phyloP scores from a whole-genome alignment of 169 alveolate genomes.

The Plasmodium inui region DNA sequence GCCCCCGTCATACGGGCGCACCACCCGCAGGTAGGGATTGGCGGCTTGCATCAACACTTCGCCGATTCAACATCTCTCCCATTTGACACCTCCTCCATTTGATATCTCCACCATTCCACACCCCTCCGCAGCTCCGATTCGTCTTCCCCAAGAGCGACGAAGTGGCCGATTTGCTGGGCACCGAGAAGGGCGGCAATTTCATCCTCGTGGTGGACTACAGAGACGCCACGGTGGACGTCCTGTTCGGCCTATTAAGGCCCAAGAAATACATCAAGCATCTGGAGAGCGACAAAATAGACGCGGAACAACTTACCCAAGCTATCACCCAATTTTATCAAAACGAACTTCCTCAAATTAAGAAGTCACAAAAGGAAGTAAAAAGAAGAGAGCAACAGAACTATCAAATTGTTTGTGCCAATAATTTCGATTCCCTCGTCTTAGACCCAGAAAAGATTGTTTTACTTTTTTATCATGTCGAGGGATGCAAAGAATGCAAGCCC shows the following conservation, averaged over 20 bases:
- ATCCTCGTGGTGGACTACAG: conserved; percentile 37
- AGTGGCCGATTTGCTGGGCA: background rate
- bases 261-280: conserved; percentile 21
- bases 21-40: conserved; percentile 17
- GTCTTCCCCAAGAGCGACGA: conserved; percentile 72
- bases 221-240: conserved; percentile 26
- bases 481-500: conserved; percentile 71
- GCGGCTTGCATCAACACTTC: background rate
- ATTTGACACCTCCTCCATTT: too few relatives aligned
- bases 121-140: conserved; percentile 9
- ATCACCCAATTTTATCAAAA: conserved; percentile 23
- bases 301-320: background rate
- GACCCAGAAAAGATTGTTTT: conserved; percentile 53
- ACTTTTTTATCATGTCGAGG: conserved; percentile 64
- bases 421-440: conserved; percentile 53
- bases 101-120: background rate
- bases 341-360: conserved; percentile 15
- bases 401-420: conserved; percentile 49
- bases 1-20: conserved; percentile 10
- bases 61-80: background rate
- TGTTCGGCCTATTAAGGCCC: conserved; percentile 17
- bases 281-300: conserved; percentile 11
- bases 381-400: conserved; percentile 25
- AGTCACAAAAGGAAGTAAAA: conserved; percentile 33
- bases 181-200: background rate